Percentiles rank a stretch among this genome's conserved stretches.
phyloP scores from a whole-genome alignment of 441 rosid species.

The Syzygium malaccense region DNA sequence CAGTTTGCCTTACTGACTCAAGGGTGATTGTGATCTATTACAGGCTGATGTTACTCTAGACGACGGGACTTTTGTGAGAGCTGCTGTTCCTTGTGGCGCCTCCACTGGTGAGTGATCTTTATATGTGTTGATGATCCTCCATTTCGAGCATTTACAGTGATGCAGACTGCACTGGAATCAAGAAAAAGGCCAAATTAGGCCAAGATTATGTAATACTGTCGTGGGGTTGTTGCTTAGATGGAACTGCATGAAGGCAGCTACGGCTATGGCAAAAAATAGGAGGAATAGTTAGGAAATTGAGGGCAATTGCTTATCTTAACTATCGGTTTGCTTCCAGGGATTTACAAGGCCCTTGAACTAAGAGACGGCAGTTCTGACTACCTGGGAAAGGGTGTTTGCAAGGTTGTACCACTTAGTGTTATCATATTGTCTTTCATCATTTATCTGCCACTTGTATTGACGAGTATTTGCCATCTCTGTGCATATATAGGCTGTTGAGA shows the following conservation, averaged over 20 bases:
- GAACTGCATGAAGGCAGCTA: neutral
- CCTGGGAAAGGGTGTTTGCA: constrained; percentile 90
- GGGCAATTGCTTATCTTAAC: neutral
- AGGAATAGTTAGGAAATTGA: neutral
- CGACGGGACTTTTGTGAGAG: constrained; percentile 41
- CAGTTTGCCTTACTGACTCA: neutral
- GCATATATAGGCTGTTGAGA: constrained; percentile 64
- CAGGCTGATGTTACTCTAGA: constrained; percentile 61
- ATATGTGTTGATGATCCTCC: neutral
- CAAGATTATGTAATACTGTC: neutral
- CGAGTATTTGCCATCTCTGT: neutral
- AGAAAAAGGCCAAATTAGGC: neutral
- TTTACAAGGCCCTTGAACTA: constrained; percentile 91
- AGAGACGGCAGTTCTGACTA: constrained; percentile 97
- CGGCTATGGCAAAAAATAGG: neutral
- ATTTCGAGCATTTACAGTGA: neutral
- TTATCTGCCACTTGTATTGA: neutral
- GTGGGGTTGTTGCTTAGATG: neutral
- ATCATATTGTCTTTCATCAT: neutral
- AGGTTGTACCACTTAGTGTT: constrained; percentile 31
- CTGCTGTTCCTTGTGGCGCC: constrained; percentile 93
- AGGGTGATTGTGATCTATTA: neutral
- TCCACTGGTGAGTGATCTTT: constrained; percentile 61
- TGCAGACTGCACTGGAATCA: neutral
- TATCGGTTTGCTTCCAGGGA: constrained; percentile 28